phyloP scores from a whole-genome alignment of 805 yeast species.

The Hanseniaspora valbyensis region DNA sequence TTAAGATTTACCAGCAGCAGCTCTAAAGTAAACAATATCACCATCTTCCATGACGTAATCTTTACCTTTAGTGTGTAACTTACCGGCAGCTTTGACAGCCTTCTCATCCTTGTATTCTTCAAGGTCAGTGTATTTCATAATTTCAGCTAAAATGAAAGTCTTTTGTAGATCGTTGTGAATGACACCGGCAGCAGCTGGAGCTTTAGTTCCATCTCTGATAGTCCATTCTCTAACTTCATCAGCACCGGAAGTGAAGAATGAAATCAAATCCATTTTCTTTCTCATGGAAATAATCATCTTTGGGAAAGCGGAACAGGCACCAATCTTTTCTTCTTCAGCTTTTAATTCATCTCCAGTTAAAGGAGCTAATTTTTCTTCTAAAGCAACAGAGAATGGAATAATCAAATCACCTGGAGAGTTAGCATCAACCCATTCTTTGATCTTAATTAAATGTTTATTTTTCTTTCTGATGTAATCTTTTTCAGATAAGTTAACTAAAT shows the following conservation, averaged over 20 bases:
- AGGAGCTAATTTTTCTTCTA: constrained; percentile 83
- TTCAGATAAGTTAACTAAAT: constrained; percentile 81
- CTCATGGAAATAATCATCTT: constrained; percentile 80
- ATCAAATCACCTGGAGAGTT: constrained; percentile 82
- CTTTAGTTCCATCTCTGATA: constrained; percentile 77
- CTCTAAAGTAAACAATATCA: constrained; percentile 81
- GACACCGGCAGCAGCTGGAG: constrained; percentile 99
- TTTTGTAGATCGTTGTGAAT: constrained; percentile 91
- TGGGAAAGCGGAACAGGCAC: constrained; percentile 73
- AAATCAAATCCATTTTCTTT: constrained; percentile 69
- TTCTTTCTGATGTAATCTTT: constrained; percentile 75
- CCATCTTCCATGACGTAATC: constrained; percentile 92
- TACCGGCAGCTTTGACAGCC: constrained; percentile 77
- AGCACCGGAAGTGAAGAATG: constrained; percentile 93
- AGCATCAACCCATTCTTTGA: constrained; percentile 83
- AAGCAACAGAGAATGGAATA: constrained; percentile 83
- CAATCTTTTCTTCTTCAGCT: constrained; percentile 62
- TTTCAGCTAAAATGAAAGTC: constrained; percentile 89
- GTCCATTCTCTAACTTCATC: constrained; percentile 99
- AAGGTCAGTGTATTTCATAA: constrained; percentile 75
- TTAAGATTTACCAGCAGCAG: constrained; percentile 81
- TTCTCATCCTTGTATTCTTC: constrained; percentile 70
- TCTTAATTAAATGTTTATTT: constrained; percentile 72
- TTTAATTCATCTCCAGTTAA: constrained; percentile 76
- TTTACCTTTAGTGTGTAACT: constrained; percentile 83